A percentile compares a stretch with the other conserved stretches of the same genome.
phyloP scores from a whole-genome alignment of 1,284 basidiomycete genomes.

The Leccinum colubrinum region DNA sequence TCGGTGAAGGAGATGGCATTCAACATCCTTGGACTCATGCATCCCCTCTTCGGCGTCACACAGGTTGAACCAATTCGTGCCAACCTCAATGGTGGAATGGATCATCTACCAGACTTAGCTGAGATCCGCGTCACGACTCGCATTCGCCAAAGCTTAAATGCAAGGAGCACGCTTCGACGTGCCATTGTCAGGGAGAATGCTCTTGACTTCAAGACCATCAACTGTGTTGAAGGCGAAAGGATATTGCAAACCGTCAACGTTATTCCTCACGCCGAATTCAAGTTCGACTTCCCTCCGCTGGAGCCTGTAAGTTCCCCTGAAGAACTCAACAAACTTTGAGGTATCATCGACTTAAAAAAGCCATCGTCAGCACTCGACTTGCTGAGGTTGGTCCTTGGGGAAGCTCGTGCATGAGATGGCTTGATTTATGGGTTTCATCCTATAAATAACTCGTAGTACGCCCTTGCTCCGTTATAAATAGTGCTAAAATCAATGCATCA shows the following conservation, averaged over 20 bases:
- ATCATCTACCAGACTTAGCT: constrained; percentile 91
- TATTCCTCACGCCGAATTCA: constrained; percentile 67
- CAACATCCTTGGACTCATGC: constrained; percentile 97
- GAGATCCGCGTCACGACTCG: constrained; percentile 73
- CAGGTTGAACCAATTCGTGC: constrained; percentile 99
- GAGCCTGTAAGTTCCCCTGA: constrained; percentile 65
- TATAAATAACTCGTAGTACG: too few species aligned
- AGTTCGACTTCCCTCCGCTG: constrained; percentile 81
- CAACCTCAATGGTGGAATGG: constrained; percentile 96
- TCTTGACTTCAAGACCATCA: constrained; percentile 90
- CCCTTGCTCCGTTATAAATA: too few species aligned
- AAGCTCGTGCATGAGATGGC: constrained; percentile 93
- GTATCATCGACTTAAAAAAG: constrained; percentile 95
- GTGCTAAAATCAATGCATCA: too few species aligned
- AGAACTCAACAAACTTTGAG: constrained; percentile 78
- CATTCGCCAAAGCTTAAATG: constrained; percentile 77
- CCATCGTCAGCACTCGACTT: constrained; percentile 94
- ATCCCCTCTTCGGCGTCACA: constrained; percentile 99
- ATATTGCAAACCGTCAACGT: constrained; percentile 92
- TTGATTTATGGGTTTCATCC: too few species aligned
- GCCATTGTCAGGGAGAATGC: constrained; percentile 93
- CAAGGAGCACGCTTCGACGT: constrained; percentile 88
- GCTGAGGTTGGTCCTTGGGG: constrained; percentile 99
- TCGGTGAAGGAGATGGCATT: constrained; percentile 99
- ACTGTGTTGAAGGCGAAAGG: constrained; percentile 84